phyloP scores from a whole-genome alignment of 768 basidiomycete genomes.

The Vararia minispora region DNA sequence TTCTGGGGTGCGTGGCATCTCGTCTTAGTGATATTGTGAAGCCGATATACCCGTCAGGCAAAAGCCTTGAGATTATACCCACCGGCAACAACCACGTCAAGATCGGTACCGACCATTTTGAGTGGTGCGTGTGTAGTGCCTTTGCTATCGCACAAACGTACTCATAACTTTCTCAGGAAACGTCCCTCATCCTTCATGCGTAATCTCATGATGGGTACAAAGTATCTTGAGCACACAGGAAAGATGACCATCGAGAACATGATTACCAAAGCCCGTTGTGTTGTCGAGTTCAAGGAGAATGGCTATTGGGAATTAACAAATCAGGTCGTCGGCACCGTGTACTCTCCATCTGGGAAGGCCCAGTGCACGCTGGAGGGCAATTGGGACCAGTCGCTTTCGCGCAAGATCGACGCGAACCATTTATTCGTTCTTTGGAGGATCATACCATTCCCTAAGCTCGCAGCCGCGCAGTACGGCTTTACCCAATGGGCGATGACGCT shows the following conservation, averaged over 20 bases:
- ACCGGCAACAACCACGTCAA: constrained; percentile 57
- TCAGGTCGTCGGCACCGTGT: constrained; percentile 51
- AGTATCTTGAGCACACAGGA: constrained; percentile 81
- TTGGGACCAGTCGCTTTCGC: constrained; percentile 80
- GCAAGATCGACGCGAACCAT: constrained; percentile 53
- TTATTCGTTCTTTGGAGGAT: constrained; percentile 73
- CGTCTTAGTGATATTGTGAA: constrained; percentile 7
- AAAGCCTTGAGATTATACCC: constrained; percentile 81
- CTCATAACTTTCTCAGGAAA: constrained; percentile 39
- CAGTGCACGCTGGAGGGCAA: constrained; percentile 70
- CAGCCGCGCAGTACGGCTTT: constrained; percentile 71
- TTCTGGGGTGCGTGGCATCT: constrained; percentile 64
- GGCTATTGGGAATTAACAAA: constrained; percentile 79
- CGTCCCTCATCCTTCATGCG: constrained; percentile 84
- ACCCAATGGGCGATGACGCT: constrained; percentile 69
- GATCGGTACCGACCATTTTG: constrained; percentile 56
- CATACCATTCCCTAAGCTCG: constrained; percentile 59
- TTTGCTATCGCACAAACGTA: neutral
- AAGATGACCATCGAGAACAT: constrained; percentile 66
- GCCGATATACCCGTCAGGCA: constrained; percentile 38
- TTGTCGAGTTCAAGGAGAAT: constrained; percentile 78
- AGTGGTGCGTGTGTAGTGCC: constrained; percentile 40
- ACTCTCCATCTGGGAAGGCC: constrained; percentile 40
- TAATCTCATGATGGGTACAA: constrained; percentile 83
- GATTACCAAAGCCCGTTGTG: constrained; percentile 42